A percentile compares a stretch with the other conserved stretches of the same genome.
These are phyloP conservation scores for Oxytropis ochrocephala DNA, from an alignment of 306 rosid genomes.

Conservation along the genomic window DNA sequence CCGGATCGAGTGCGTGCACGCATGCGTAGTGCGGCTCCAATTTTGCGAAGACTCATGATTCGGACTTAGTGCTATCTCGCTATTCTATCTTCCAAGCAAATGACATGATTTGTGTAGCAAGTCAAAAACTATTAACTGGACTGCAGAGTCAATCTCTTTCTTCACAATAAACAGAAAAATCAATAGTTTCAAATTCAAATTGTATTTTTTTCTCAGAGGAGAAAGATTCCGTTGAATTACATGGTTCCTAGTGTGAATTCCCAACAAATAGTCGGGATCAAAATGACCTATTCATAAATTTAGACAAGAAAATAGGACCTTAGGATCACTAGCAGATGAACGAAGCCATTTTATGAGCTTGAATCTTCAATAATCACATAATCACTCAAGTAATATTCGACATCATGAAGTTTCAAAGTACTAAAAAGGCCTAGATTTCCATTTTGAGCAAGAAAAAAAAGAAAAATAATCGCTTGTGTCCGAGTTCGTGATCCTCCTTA, in stretches of 20 bases:
- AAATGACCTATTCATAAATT: not conserved
- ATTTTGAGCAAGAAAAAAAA: too few relatives aligned
- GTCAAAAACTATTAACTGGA: not conserved
- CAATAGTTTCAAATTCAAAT: not conserved
- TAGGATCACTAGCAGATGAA: not conserved
- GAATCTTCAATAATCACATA: not conserved
- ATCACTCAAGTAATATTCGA: not conserved
- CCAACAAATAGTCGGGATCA: not conserved
- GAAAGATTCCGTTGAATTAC: not conserved
- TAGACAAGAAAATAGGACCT: not conserved
- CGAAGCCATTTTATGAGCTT: not conserved
- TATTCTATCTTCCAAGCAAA: not conserved
- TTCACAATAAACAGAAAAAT: not conserved
- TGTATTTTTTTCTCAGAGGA: not conserved
- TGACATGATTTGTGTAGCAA: not conserved
- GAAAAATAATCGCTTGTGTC: not conserved
- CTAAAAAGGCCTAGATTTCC: not conserved
- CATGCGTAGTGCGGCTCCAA: too few relatives aligned
- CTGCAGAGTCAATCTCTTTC: not conserved
- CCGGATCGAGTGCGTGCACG: too few relatives aligned
- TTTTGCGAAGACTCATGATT: too few relatives aligned
- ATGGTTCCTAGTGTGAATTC: not conserved
- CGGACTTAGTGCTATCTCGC: too few relatives aligned
- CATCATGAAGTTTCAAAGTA: not conserved
- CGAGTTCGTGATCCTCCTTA: not conserved